Evolutionary conservation across 1,139 yeast genomes (phyloP).

Genomic region (Hemisphaericaspora lyxosophila): DNA sequence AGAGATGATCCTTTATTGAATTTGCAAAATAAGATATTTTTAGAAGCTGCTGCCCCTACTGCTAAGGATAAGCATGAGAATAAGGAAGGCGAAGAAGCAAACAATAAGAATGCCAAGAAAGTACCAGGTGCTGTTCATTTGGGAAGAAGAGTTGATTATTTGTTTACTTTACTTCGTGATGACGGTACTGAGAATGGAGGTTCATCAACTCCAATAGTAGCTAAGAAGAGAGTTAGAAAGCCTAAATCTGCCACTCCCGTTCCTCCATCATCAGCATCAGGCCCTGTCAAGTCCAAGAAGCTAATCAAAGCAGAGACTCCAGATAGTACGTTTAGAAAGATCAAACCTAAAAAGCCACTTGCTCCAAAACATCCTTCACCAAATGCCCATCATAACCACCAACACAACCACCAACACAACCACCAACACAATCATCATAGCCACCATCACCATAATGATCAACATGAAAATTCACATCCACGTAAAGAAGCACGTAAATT

Average conservation of each 20-base stretch:
- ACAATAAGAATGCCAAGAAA: conserved; percentile 45
- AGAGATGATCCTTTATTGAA: conserved; percentile 94
- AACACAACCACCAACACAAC: conserved; percentile 10
- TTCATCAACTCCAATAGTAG: conserved; percentile 10
- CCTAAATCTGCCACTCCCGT: conserved; percentile 14
- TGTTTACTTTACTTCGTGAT: conserved; percentile 66
- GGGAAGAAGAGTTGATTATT: conserved; percentile 89
- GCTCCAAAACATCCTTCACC: conserved; percentile 3
- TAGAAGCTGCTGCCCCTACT: conserved; percentile 35
- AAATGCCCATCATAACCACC: conserved; percentile 8
- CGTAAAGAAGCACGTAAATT: conserved; percentile 36
- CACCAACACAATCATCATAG: conserved; percentile 12
- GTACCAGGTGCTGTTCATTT: conserved; percentile 93
- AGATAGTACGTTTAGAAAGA: conserved; percentile 11
- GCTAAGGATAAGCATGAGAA: conserved; percentile 8
- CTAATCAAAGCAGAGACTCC: conserved; percentile 21
- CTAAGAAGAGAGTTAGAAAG: conserved; percentile 17
- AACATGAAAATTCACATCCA: conserved; percentile 5
- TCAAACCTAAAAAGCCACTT: conserved; percentile 14
- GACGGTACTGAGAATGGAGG: conserved; percentile 35
- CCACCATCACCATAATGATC: conserved; percentile 4
- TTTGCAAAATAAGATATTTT: conserved; percentile 76
- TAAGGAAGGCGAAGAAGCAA: conserved; percentile 9
- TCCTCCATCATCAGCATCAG: conserved; percentile 14
- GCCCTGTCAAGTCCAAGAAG: conserved; percentile 9